phyloP scores from a whole-genome alignment of 495 filamentous ascomycete species.

The Corynascus novoguineensis region DNA sequence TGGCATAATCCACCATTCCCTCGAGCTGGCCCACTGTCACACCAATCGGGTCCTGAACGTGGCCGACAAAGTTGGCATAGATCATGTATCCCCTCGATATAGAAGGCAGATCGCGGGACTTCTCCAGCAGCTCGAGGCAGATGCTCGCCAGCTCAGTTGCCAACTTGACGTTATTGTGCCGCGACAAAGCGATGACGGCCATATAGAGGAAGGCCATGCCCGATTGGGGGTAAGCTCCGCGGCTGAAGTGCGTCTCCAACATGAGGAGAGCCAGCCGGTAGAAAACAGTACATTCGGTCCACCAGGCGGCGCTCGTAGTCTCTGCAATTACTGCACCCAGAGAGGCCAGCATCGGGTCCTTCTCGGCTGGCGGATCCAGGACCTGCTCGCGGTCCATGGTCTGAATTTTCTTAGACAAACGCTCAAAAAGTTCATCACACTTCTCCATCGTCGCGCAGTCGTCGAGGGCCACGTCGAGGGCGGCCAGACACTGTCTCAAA shows the following conservation, averaged over 20 bases:
- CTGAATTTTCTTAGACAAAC: conserved; percentile 54
- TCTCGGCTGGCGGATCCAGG: conserved; percentile 44
- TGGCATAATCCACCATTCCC: conserved; percentile 62
- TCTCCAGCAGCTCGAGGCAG: conserved; percentile 61
- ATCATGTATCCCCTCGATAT: conserved; percentile 65
- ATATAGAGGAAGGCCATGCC: conserved; percentile 72
- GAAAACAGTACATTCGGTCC: conserved; percentile 69
- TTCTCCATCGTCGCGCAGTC: conserved; percentile 62
- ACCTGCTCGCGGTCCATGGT: conserved; percentile 52
- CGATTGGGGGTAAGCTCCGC: conserved; percentile 65
- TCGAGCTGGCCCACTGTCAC: conserved; percentile 59
- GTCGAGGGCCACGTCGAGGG: conserved; percentile 60
- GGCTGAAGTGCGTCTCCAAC: conserved; percentile 60
- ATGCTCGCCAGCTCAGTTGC: conserved; percentile 59
- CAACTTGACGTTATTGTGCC: conserved; percentile 68
- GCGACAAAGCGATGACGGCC: conserved; percentile 62
- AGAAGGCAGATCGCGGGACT: conserved; percentile 62
- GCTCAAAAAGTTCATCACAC: conserved; percentile 66
- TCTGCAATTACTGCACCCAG: conserved; percentile 72
- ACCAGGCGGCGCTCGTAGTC: conserved; percentile 74
- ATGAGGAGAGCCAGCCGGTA: conserved; percentile 70
- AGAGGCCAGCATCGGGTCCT: conserved; percentile 54
- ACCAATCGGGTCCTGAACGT: conserved; percentile 59
- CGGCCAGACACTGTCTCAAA: conserved; percentile 60
- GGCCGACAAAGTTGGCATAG: conserved; percentile 67